Percentiles rank a stretch among this genome's conserved stretches.
Evolutionary conservation across 2,329 filamentous ascomycete species (phyloP).

Genomic region (Aspergillus sclerotialis): DNA sequence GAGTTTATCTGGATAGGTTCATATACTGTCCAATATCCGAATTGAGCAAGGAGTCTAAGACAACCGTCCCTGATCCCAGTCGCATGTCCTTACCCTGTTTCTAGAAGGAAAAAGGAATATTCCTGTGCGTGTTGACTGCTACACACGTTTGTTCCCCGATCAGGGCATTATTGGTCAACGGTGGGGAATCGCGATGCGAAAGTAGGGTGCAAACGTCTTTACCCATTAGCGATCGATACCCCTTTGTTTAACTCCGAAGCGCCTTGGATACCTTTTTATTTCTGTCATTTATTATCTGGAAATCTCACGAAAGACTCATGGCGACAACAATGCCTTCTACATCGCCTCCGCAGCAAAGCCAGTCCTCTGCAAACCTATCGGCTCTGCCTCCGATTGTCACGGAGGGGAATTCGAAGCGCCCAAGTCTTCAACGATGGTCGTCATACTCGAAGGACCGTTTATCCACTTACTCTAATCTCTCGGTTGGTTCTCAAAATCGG

Average conservation of each 20-base stretch:
- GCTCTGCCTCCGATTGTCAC: conserved; percentile 45
- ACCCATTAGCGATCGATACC: conserved; percentile 14
- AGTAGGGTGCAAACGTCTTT: conserved; percentile 21
- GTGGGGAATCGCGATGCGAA: conserved; percentile 29
- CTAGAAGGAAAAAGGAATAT: not conserved
- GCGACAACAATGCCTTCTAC: conserved; percentile 31
- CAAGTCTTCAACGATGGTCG: conserved; percentile 61
- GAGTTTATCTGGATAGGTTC: not conserved
- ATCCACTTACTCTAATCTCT: conserved; percentile 74
- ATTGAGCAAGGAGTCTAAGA: not conserved
- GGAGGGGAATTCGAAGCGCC: conserved; percentile 48
- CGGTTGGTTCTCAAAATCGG: conserved; percentile 48
- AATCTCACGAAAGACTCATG: conserved; percentile 15
- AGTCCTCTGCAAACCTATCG: conserved; percentile 20
- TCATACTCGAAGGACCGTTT: conserved; percentile 74
- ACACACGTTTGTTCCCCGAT: not conserved
- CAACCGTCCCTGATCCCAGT: not conserved
- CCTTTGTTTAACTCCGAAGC: not conserved
- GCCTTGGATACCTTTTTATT: not conserved
- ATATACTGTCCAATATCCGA: not conserved
- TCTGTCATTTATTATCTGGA: conserved; percentile 6
- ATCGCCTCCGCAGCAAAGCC: conserved; percentile 20
- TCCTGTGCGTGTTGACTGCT: not conserved
- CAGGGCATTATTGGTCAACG: conserved; percentile 6
- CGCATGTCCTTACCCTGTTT: not conserved